Conservation (phyloP, 768 basidiomycete species). For the Pisolithus tinctorius region DNA sequence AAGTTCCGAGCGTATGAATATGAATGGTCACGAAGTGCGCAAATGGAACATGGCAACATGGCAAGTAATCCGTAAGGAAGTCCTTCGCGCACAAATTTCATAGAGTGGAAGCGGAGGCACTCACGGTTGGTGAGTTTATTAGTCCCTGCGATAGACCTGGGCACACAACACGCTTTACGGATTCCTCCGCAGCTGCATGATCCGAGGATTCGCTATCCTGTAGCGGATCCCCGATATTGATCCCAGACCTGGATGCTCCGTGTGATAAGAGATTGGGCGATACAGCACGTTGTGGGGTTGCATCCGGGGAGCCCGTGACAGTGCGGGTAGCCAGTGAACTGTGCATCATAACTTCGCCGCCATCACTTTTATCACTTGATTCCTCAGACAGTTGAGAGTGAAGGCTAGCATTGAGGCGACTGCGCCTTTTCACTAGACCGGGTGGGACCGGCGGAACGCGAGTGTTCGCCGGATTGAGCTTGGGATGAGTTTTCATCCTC, state of each 20-base stretch:
- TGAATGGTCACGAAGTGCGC: conserved; percentile 5
- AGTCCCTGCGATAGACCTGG: conserved; percentile 7
- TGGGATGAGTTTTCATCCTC: conserved; percentile 23
- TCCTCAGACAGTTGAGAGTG: conserved; percentile 24
- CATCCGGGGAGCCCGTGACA: not conserved
- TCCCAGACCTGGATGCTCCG: not conserved
- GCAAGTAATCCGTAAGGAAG: conserved; percentile 3
- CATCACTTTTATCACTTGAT: conserved; percentile 23
- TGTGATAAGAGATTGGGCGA: not conserved
- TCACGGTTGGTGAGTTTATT: conserved; percentile 16
- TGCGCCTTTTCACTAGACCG: conserved; percentile 21
- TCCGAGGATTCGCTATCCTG: conserved; percentile 6
- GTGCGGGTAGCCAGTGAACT: conserved; percentile 7
- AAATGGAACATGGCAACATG: conserved; percentile 7
- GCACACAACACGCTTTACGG: not conserved
- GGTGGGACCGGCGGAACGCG: conserved; percentile 28
- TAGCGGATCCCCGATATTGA: conserved; percentile 7
- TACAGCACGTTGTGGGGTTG: not conserved
- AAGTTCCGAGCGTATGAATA: conserved; percentile 17
- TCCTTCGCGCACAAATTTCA: conserved; percentile 6
- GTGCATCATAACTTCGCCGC: conserved; percentile 11
- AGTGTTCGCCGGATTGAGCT: conserved; percentile 18
- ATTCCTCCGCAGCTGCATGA: not conserved
- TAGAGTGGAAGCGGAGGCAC: conserved; percentile 18
- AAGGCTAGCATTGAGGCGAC: conserved; percentile 9